A percentile compares a stretch with the other conserved stretches of the same genome.
phyloP scores from a whole-genome alignment of 1,139 yeast species.

The Candida sp. region DNA sequence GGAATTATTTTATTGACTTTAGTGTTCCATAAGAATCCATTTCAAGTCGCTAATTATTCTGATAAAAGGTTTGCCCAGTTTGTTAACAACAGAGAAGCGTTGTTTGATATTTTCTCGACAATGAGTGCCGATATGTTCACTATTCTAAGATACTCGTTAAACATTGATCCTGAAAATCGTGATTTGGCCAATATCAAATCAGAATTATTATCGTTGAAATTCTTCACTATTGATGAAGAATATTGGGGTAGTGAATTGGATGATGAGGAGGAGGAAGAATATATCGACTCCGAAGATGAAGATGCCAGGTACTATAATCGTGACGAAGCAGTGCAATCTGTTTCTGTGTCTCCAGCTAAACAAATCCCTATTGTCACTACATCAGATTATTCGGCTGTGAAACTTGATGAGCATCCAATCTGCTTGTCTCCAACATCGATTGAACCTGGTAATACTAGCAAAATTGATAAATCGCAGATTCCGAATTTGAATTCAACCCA shows the following conservation, averaged over 20 bases:
- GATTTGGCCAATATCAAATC: slow-evolving; percentile 56
- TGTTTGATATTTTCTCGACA: slow-evolving; percentile 88
- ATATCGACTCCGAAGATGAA: slow-evolving; percentile 12
- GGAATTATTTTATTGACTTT: slow-evolving; percentile 85
- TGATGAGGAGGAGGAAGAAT: slow-evolving; percentile 32
- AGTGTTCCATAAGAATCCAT: slow-evolving; percentile 90
- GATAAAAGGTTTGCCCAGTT: slow-evolving; percentile 88
- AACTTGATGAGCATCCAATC: not conserved
- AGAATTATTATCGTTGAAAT: slow-evolving; percentile 58
- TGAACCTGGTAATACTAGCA: slow-evolving; percentile 5
- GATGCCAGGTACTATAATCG: slow-evolving; percentile 18
- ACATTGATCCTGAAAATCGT: slow-evolving; percentile 87
- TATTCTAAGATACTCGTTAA: slow-evolving; percentile 72
- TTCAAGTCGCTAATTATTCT: slow-evolving; percentile 74
- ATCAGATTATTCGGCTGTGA: not conserved
- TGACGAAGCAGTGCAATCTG: slow-evolving; percentile 6
- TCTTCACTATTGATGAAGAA: slow-evolving; percentile 85
- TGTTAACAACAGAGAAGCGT: slow-evolving; percentile 82
- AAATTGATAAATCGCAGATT: not conserved
- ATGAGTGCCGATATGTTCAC: slow-evolving; percentile 86
- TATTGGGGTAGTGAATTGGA: slow-evolving; percentile 47
- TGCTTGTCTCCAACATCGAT: slow-evolving; percentile 5
- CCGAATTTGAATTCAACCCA: slow-evolving; percentile 4
- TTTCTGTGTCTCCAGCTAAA: slow-evolving; percentile 5
- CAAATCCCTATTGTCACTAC: slow-evolving; percentile 1